Base-by-base conservation (phyloP, 768 basidiomycete species). In the Cystobasidium onofrii region DNA sequence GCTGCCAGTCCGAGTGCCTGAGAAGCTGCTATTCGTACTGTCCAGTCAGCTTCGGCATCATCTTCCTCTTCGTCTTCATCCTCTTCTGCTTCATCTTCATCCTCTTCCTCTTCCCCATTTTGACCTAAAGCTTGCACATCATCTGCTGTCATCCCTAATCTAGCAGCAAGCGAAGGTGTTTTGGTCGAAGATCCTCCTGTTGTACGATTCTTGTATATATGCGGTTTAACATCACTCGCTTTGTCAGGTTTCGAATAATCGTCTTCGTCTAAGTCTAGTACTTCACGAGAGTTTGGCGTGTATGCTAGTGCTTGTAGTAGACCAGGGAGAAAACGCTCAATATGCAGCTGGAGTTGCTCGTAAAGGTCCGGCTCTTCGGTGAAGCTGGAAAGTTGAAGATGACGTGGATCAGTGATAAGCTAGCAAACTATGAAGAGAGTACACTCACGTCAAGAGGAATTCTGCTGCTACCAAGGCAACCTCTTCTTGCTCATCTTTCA, bases 11-110 rank as follows among this genome's bases (percentile, higher is more conserved):
- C 96, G 72, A 99, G 84, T 12, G 96, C 96, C 0, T 95, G 95
- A 0, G 96, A 96, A 0, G 93, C 92, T 79, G 96, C 98, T 83
- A 97, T 99, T 75, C 96, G 86, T 74, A 98, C 84, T 82, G 98
- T 99, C 96, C 96, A 99, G 81, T 98, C 95, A 1, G 94, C 94
- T 9, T 90, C 90, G 80, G 96, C 94, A 74, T 98, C 96, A 18
- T 92, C 92, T 77, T 95, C 94, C 73, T 94, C 92, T 57, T 91
- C 89, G 73, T 92, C 90, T 76, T 92, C 89, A 76, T 88, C 84
- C 77, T 94, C 88, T 75, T 91, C 88, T 73, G 93, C 89, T 3
- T 94, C 92, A 1, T 94, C 90, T 0, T 91, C 91, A 67, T 93
- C 92, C 76, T 92, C 90, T 63, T 87, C 83, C 13, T 88, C 65